Base-by-base conservation (phyloP, 176 grass and related monocot genomes). In the Aechmea fasciata region DNA sequence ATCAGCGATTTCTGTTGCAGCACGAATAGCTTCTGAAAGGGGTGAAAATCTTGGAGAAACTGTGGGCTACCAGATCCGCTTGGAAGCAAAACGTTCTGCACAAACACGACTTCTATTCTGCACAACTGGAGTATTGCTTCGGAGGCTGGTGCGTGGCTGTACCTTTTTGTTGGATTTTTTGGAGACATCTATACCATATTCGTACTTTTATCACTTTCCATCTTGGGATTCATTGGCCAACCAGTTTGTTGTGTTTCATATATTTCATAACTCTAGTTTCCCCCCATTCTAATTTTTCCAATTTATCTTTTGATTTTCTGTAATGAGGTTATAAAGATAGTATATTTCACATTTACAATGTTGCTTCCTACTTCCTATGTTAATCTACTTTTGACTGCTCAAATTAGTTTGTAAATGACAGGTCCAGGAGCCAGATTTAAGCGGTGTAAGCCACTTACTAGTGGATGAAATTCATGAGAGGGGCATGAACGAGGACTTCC, bases 401-500 rank as follows among this genome's bases (percentile, higher is more conserved):
- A 65, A 24, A 65, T 65, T 65, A 24, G 63, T 24, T 67, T 19
- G 73, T 59, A 57, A 71, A 48, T 53, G 59, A 41, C 84, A 96
- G 93, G 81, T 96, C 63, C 88, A 96, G 74, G 93, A 96, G 28
- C 93, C 93, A 22, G 77, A 90, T 41, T 82, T 96, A 81, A 64
- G 70, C 51, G 88, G 93, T 68, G 79, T 92, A 71, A 96, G 76
- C 74, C 86, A 96, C 90, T 72, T 96, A 73, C 78, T 96, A 66
- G 81, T 92, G 73, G 93, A 96, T 13, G 93, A 96, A 83, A 96
- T 96, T 78, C 93, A 96, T 83, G 93, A 96, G 75, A 85, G 93
- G 49, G 93, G 93, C 69, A 92, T 92, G 86, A 92, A 92, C 52
- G 93, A 96, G 85, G 93, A 96, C 87, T 96, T 96, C 79, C 88